A percentile compares a stretch with the other conserved stretches of the same genome.
Evolutionary conservation across 2,329 filamentous ascomycete genomes (phyloP).

Genomic region (Fusarium tjaetaba): DNA sequence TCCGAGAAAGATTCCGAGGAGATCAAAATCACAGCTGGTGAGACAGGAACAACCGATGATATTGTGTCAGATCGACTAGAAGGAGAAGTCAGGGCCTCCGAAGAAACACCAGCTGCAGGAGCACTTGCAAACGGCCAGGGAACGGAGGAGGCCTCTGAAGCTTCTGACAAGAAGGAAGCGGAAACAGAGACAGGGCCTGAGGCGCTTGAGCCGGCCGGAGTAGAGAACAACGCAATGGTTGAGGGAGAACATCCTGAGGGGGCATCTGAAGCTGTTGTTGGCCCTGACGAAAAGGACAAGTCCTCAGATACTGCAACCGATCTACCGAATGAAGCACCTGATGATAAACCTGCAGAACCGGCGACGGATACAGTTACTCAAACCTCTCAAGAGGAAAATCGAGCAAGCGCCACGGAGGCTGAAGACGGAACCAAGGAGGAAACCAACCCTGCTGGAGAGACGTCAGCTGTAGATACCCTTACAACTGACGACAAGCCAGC

Average conservation of each 20-base stretch:
- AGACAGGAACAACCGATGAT: slow-evolving; percentile 3
- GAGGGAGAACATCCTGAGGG: slow-evolving; percentile 12
- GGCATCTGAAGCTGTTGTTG: background rate
- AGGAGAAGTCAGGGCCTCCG: background rate
- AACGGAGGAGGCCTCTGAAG: background rate
- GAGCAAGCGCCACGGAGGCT: background rate
- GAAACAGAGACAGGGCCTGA: slow-evolving; percentile 1
- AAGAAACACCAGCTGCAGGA: slow-evolving; percentile 7
- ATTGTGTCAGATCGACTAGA: background rate
- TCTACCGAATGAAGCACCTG: background rate
- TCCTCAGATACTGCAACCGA: background rate
- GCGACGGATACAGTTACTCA: background rate
- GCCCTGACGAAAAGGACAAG: background rate
- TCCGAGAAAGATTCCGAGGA: background rate
- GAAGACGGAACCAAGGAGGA: background rate
- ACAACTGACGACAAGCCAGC: slow-evolving; percentile 1
- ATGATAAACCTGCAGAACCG: background rate
- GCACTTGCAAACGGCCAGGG: background rate
- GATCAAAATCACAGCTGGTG: background rate
- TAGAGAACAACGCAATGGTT: background rate
- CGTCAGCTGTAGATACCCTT: slow-evolving; percentile 1
- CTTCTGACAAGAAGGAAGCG: slow-evolving; percentile 10
- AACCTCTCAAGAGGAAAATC: background rate
- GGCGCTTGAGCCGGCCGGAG: background rate
- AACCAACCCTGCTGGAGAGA: background rate